Evolutionary conservation across 2,329 filamentous ascomycete genomes (phyloP), one percentile per base, ranked within the genome.

Genomic region (Botrytis medusae): DNA sequence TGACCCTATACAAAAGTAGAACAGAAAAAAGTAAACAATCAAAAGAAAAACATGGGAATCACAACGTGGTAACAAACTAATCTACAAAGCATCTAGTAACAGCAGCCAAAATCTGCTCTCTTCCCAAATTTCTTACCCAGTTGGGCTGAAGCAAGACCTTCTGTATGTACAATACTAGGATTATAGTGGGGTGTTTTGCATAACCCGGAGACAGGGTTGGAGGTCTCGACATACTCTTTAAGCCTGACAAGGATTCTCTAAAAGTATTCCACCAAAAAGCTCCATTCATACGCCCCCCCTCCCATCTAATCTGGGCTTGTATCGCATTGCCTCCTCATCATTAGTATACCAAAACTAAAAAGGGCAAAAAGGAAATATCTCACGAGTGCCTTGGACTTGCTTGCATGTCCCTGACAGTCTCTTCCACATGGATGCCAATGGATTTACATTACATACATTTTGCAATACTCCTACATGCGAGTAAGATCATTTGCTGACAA

Each of bases 401-500:
- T 29, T 67, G 44, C 69, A 65, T 68, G 62, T 63, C 62, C 71
- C 71, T 72, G 71, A 68, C 69, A 71, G 59, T 72, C 48, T 72
- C 46, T 64, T 67, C 46, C 68, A 62, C 48, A 68, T 68, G 65
- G 65, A 57, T 68, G 16, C 5, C 18, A 34, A 67, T 51, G 64
- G 64, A 9, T 37, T 51, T 67, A 51, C 64, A 46, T 67, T 68
- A 29, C 65, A 57, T 57, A 57, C 34, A 22, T 29, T 42, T 57
- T 16, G 44, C 63, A 29, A 46, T 64, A n/a, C 32, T 57, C 32
- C 40, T 72, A 64, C 71, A 72, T 72, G 72, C 37, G 68, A 25
- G 60, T 73, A 71, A 71, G 72, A 73, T 73, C 72, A 71, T 46
- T 54, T 71, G 72, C 72, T 73, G 72, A 73, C 72, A 61, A 40